Percentiles rank a stretch among this genome's conserved stretches.
These are phyloP conservation scores for Aureobasidium sp. DNA, from an alignment of 2,329 filamentous ascomycete species.

Conservation along the genomic window DNA sequence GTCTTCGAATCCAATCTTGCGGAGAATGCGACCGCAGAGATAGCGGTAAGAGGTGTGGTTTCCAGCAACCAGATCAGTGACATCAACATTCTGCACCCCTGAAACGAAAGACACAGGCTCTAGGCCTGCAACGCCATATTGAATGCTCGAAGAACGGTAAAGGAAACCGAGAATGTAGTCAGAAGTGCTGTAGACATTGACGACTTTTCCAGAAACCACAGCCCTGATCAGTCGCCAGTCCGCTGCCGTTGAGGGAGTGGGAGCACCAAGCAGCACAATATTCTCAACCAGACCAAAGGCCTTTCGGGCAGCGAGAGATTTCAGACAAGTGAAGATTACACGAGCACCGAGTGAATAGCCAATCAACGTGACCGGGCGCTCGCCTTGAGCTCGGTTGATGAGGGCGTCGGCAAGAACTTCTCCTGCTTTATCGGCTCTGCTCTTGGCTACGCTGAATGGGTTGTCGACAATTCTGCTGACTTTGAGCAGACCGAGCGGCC, in stretches of 20 bases:
- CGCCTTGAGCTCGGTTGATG: slow-evolving; percentile 36
- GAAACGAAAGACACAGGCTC: slow-evolving; percentile 62
- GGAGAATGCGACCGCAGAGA: slow-evolving; percentile 45
- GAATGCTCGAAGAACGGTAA: slow-evolving; percentile 75
- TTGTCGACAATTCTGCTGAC: slow-evolving; percentile 37
- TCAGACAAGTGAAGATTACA: slow-evolving; percentile 75
- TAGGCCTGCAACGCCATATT: slow-evolving; percentile 76
- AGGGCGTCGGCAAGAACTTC: slow-evolving; percentile 36
- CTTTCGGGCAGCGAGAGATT: slow-evolving; percentile 65
- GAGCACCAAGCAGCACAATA: slow-evolving; percentile 74
- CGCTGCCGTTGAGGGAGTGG: slow-evolving; percentile 61
- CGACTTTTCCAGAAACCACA: slow-evolving; percentile 72
- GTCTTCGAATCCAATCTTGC: slow-evolving; percentile 48
- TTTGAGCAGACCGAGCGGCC: slow-evolving; percentile 43
- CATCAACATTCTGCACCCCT: slow-evolving; percentile 55
- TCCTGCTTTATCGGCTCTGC: slow-evolving; percentile 33
- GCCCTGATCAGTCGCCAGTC: slow-evolving; percentile 72
- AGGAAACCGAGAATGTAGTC: slow-evolving; percentile 83
- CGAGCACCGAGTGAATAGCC: slow-evolving; percentile 36
- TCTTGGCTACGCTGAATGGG: slow-evolving; percentile 34
- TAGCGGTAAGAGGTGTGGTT: slow-evolving; percentile 44
- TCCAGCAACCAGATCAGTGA: slow-evolving; percentile 44
- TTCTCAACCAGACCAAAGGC: slow-evolving; percentile 81
- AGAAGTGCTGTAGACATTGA: slow-evolving; percentile 83
- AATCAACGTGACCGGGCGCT: slow-evolving; percentile 34